Conservation (phyloP, 768 basidiomycete genomes). For the Termitomyces sp. region DNA sequence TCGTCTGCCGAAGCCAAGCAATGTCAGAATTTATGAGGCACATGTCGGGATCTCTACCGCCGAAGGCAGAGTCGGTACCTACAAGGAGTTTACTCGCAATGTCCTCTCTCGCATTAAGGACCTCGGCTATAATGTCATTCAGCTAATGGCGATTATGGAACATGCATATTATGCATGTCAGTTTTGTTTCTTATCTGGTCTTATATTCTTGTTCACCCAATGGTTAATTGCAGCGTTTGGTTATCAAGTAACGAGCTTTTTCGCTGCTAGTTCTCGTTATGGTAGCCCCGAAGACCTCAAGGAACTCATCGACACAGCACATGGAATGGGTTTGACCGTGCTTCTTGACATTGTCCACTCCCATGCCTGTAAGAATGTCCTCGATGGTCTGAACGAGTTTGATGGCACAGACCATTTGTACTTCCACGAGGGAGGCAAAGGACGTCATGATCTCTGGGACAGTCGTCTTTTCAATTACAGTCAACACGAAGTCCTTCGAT, state of each 20-base stretch:
- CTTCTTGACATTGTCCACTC: slow-evolving; percentile 97
- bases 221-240: slow-evolving; percentile 74
- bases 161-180: slow-evolving; percentile 96
- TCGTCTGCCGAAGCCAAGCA: slow-evolving; percentile 62
- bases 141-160: slow-evolving; percentile 98
- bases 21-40: slow-evolving; percentile 90
- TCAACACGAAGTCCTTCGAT: slow-evolving; percentile 90
- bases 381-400: slow-evolving; percentile 93
- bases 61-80: slow-evolving; percentile 86
- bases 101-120: slow-evolving; percentile 84
- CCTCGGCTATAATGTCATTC: slow-evolving; percentile 95
- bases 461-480: slow-evolving; percentile 97
- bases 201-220: not conserved
- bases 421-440: slow-evolving; percentile 92
- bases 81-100: slow-evolving; percentile 91
- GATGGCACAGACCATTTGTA: slow-evolving; percentile 98
- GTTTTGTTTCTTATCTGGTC: slow-evolving; percentile 25
- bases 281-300: slow-evolving; percentile 95
- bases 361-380: slow-evolving; percentile 96
- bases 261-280: slow-evolving; percentile 94
- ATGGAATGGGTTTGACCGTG: slow-evolving; percentile 88
- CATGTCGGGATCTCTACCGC: slow-evolving; percentile 96
- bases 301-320: slow-evolving; percentile 93
- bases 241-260: slow-evolving; percentile 97
- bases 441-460: slow-evolving; percentile 96